phyloP scores from a whole-genome alignment of 225 moss, liverwort and hornwort species.

The Physcomitrellopsis africana region DNA sequence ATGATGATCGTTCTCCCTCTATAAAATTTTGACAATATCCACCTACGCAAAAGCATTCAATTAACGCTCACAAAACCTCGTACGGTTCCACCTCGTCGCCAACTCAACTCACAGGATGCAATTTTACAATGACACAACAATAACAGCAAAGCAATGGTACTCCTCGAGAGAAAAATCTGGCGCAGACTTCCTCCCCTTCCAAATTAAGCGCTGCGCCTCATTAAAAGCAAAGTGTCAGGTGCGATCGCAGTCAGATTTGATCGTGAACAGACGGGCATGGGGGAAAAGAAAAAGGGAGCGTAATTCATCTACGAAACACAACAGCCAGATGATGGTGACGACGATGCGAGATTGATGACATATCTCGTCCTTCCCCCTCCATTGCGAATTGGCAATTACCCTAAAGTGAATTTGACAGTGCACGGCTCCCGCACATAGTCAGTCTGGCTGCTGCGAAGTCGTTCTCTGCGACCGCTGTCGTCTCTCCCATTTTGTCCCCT shows the following conservation, averaged over 20 bases:
- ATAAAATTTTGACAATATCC: neutral
- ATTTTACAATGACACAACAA: slow-evolving; percentile 13
- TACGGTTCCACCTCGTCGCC: slow-evolving; percentile 8
- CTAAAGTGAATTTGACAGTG: slow-evolving; percentile 18
- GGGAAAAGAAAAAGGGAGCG: slow-evolving; percentile 3
- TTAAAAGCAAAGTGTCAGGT: slow-evolving; percentile 30
- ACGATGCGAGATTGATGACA: slow-evolving; percentile 21
- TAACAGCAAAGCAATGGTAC: neutral
- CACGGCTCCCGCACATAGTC: neutral
- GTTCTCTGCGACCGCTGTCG: slow-evolving; percentile 1
- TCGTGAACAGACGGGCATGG: slow-evolving; percentile 16
- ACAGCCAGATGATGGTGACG: neutral
- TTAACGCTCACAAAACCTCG: neutral
- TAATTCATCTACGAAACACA: neutral
- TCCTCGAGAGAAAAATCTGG: slow-evolving; percentile 3
- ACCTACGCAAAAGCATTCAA: neutral
- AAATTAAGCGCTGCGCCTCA: neutral
- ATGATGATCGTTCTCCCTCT: neutral
- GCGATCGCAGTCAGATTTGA: slow-evolving; percentile 18
- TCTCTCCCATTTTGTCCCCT: slow-evolving; percentile 6
- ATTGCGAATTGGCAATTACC: slow-evolving; percentile 11
- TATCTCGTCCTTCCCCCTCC: slow-evolving; percentile 13
- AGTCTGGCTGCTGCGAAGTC: slow-evolving; percentile 12
- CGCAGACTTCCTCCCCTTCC: slow-evolving; percentile 7
- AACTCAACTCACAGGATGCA: neutral